Conservation (phyloP, 352 stramenopile species). For the Phytophthora ramorum region DNA sequence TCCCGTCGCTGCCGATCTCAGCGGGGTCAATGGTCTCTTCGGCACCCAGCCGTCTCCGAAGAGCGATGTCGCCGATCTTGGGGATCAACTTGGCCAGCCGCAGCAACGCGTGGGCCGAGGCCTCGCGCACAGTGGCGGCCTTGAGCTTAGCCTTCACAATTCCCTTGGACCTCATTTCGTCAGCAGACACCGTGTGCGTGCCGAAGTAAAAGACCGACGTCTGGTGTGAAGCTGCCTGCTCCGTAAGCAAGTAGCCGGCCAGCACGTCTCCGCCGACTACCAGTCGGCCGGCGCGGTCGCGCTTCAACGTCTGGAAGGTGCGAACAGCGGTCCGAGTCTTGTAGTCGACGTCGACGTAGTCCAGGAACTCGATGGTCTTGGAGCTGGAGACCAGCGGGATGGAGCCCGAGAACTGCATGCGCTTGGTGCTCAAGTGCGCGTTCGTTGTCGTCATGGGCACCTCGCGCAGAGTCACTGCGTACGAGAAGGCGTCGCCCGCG, state of each 20-base stretch:
- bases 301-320: constrained; percentile 31
- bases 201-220: constrained; percentile 50
- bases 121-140: constrained; percentile 22
- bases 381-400: constrained; percentile 38
- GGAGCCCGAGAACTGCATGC: constrained; percentile 33
- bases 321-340: constrained; percentile 34
- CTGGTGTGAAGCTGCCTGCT: constrained; percentile 30
- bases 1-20: constrained; percentile 20
- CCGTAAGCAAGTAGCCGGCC: constrained; percentile 34
- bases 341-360: constrained; percentile 38
- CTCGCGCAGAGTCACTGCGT: constrained; percentile 41
- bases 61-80: constrained; percentile 41
- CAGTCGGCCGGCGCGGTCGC: constrained; percentile 33
- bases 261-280: constrained; percentile 33
- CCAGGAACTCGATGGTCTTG: constrained; percentile 43
- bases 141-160: constrained; percentile 34
- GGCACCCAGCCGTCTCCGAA: constrained; percentile 37
- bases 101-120: constrained; percentile 29
- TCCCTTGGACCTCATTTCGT: constrained; percentile 15
- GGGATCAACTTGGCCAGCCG: constrained; percentile 42
- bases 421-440: constrained; percentile 38
- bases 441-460: constrained; percentile 22
- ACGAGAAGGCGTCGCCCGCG: constrained; percentile 40
- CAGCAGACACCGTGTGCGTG: constrained; percentile 6
- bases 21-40: constrained; percentile 24